Base-by-base conservation (phyloP, 805 yeast species). In the Cyberlindnera xylosilytica region DNA sequence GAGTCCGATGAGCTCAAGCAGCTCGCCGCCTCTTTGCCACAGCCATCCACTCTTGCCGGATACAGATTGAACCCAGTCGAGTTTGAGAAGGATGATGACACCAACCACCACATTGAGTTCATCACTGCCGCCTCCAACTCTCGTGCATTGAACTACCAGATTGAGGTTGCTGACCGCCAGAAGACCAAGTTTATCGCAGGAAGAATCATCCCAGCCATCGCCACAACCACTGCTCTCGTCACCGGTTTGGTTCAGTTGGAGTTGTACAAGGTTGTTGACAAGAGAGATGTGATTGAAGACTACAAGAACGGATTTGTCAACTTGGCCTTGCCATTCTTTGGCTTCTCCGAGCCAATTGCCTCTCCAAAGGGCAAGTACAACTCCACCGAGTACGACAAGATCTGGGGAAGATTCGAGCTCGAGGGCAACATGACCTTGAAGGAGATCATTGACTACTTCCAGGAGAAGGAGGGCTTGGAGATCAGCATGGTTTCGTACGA, bases 151-250 rank as follows among this genome's bases (percentile, higher is more conserved):
- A 91, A 89, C 67, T 91, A 91, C 61, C 76, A 79, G 31, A 89
- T 91, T 53, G 96, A 88, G 59, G 70, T 88, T 11, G 97, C 91
- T 28, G 97, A 91, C 60, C 79, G 81, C 49, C 81, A 82, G 39
- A 87, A 85, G 70, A 93, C 99, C 29, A 93, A 93, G 70, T 88
- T 91, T 58, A 91, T 93, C 63, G 99, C 99, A 6, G 99, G 99
- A 36, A 83, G 95, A 66, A 93, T 93, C 53, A 93, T 93, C 53
- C 99, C 99, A 13, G 99, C 99, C 17, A 93, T 93, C 70, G 99
- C 99, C 28, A 93, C 99, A 2, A 93, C 99, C 1, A 93, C 99
- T n/a, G 95, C 97, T 9, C 70, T 90, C 53, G 99, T 93, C 18
- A 87, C 99, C 6, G 99, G 99, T 36, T 73, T 93, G 57, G 95